Evolutionary conservation across 2,329 filamentous ascomycete species (phyloP).

Genomic region (Ampelomyces quisqualis): DNA sequence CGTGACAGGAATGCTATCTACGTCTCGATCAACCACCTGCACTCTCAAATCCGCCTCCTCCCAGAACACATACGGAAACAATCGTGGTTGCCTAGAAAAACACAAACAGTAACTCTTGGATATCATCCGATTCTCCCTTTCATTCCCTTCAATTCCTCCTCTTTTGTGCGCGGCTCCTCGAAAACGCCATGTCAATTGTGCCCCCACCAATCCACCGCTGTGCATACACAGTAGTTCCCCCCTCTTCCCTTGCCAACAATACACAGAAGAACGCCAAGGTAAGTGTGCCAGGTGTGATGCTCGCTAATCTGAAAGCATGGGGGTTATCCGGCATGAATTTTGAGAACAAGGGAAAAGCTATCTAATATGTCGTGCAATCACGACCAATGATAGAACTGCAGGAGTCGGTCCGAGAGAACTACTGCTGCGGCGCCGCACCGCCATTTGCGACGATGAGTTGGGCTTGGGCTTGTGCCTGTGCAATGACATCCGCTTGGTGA

Average conservation of each 20-base stretch:
- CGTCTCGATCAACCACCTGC: constrained; percentile 2
- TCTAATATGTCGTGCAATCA: constrained; percentile 12
- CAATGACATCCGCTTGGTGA: constrained; percentile 64
- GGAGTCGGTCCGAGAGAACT: constrained; percentile 3
- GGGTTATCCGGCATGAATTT: constrained; percentile 25
- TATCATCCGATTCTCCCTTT: constrained; percentile 22
- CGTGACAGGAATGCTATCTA: constrained; percentile 24
- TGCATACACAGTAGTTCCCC: neutral
- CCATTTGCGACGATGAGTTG: constrained; percentile 26
- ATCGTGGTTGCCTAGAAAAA: too few species aligned
- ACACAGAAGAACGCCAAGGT: constrained; percentile 28
- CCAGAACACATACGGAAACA: neutral
- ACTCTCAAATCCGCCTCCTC: neutral
- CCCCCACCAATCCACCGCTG: constrained; percentile 11
- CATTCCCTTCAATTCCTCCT: constrained; percentile 7
- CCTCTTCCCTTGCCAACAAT: constrained; percentile 11
- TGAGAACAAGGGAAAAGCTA: constrained; percentile 20
- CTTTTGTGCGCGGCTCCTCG: constrained; percentile 5
- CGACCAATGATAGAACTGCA: neutral
- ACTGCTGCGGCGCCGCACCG: constrained; percentile 19
- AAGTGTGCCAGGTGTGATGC: constrained; percentile 25
- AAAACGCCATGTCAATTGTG: constrained; percentile 19
- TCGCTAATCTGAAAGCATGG: constrained; percentile 33
- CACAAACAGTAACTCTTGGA: constrained; percentile 13
- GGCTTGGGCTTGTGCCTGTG: constrained; percentile 28